phyloP scores from a whole-genome alignment of 495 filamentous ascomycete species.

The Neurospora sublineolata region DNA sequence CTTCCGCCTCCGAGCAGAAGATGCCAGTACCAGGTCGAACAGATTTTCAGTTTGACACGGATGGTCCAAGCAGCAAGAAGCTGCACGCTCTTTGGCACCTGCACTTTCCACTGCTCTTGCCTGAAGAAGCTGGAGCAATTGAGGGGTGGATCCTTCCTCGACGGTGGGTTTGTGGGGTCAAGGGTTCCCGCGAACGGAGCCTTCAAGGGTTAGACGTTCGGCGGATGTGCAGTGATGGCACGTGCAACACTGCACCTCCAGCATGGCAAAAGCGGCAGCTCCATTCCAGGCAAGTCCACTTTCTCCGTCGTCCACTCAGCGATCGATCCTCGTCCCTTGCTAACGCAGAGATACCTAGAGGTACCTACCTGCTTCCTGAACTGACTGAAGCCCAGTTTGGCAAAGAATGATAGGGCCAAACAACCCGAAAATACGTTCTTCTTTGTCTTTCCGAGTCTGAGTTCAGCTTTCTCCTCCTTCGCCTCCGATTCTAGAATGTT shows the following conservation, averaged over 20 bases:
- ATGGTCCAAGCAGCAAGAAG: background rate
- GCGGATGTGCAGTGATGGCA: background rate
- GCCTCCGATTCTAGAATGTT: background rate
- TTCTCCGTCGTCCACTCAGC: background rate
- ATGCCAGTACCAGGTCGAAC: background rate
- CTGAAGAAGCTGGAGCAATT: background rate
- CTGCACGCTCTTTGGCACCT: background rate
- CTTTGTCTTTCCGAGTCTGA: background rate
- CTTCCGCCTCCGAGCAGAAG: background rate
- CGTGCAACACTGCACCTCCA: background rate
- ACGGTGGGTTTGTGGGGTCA: background rate
- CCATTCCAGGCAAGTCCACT: background rate
- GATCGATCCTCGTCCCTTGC: background rate
- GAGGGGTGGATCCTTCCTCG: background rate
- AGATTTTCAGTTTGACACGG: background rate
- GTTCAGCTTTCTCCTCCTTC: background rate
- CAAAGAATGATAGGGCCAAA: background rate
- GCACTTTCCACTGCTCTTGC: background rate
- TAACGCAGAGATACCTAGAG: background rate
- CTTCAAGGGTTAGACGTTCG: background rate
- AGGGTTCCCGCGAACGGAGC: background rate
- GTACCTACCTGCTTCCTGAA: background rate
- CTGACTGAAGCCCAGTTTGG: background rate
- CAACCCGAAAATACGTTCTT: background rate
- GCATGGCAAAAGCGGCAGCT: background rate